Evolutionary conservation across 2,329 filamentous ascomycete species (phyloP).

Genomic region (Hypoxylon sp.): DNA sequence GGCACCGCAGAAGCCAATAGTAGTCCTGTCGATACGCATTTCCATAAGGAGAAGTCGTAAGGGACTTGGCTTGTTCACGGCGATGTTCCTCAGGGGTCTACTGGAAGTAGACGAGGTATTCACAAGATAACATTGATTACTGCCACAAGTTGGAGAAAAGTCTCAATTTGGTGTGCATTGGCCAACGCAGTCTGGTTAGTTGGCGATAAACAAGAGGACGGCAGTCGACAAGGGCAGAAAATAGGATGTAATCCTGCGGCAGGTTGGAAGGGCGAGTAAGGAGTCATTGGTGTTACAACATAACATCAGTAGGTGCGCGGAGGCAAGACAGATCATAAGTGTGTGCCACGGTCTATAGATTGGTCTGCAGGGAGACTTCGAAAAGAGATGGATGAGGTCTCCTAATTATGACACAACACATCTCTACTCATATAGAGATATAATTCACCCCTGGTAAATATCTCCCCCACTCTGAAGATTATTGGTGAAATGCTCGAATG

Average conservation of each 20-base stretch:
- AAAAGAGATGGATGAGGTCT: slow-evolving; percentile 26
- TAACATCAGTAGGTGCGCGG: neutral
- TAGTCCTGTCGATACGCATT: slow-evolving; percentile 34
- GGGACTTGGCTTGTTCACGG: slow-evolving; percentile 4
- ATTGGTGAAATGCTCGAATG: slow-evolving; percentile 1
- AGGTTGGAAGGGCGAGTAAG: neutral
- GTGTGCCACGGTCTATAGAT: slow-evolving; percentile 16
- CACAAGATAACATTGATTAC: neutral
- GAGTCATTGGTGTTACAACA: neutral
- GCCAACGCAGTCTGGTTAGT: neutral
- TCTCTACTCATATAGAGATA: slow-evolving; percentile 34
- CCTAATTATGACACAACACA: slow-evolving; percentile 16
- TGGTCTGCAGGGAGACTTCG: slow-evolving; percentile 22
- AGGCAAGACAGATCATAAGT: slow-evolving; percentile 15
- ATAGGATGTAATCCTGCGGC: neutral
- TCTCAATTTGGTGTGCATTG: neutral
- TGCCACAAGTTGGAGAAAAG: neutral
- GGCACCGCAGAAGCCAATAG: slow-evolving; percentile 38
- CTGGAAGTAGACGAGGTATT: neutral
- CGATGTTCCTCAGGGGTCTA: neutral
- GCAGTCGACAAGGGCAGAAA: neutral
- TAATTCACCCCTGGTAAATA: slow-evolving; percentile 13
- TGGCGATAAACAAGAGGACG: neutral
- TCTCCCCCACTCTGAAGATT: neutral
- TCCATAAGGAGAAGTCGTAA: slow-evolving; percentile 42